Percentiles rank a stretch among this genome's conserved stretches.
Evolutionary conservation across 768 basidiomycete genomes (phyloP).

Genomic region (Termitomyces sp.): DNA sequence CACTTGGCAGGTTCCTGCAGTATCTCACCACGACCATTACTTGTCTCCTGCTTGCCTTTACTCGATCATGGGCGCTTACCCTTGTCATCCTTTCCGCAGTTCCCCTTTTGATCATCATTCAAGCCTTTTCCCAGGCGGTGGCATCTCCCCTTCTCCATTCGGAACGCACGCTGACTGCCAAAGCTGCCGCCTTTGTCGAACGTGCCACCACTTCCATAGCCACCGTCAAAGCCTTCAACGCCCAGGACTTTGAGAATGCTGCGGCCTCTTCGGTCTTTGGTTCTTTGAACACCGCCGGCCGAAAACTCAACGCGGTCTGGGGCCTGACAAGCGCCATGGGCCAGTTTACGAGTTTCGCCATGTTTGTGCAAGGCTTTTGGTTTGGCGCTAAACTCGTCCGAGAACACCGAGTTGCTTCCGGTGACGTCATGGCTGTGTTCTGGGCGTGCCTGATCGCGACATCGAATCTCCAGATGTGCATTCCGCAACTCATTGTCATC

Average conservation of each 20-base stretch:
- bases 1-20: constrained; percentile 73
- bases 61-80: constrained; percentile 75
- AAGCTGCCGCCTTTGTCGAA: constrained; percentile 77
- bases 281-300: constrained; percentile 40
- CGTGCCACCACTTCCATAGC: constrained; percentile 71
- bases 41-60: constrained; percentile 78
- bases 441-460: constrained; percentile 95
- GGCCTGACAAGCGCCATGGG: constrained; percentile 59
- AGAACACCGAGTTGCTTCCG: constrained; percentile 60
- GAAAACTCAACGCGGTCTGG: constrained; percentile 66
- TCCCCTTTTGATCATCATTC: constrained; percentile 74
- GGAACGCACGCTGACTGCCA: constrained; percentile 63
- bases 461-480: constrained; percentile 79
- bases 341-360: constrained; percentile 82
- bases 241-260: constrained; percentile 44
- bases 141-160: constrained; percentile 59
- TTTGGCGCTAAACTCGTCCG: constrained; percentile 87
- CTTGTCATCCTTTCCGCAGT: constrained; percentile 90
- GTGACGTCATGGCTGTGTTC: constrained; percentile 93
- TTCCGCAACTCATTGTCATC: constrained; percentile 74
- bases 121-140: constrained; percentile 65
- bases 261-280: constrained; percentile 38
- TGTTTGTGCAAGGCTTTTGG: constrained; percentile 98
- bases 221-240: constrained; percentile 94
- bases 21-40: constrained; percentile 75